Conservation (phyloP, 371 early-diverging fungal species). For the Rhizopus microsporus region DNA sequence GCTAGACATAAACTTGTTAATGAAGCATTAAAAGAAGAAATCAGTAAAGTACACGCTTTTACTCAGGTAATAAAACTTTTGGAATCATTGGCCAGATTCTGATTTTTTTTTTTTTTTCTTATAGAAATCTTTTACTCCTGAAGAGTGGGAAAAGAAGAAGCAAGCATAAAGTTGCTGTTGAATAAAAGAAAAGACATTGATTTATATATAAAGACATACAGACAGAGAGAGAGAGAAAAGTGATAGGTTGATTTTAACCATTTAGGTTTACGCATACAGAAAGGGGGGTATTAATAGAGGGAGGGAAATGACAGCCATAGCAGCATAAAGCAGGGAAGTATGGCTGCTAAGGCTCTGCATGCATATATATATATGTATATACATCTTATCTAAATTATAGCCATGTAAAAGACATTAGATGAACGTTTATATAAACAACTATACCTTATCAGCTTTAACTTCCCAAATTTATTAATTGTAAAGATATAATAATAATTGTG, state of each 20-base stretch:
- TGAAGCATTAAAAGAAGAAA: conserved; percentile 74
- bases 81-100: not conserved
- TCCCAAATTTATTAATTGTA: too few species aligned
- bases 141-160: conserved; percentile 62
- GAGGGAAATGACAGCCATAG: too few species aligned
- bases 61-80: conserved; percentile 66
- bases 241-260: too few species aligned
- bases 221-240: not conserved
- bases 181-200: not conserved
- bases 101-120: not conserved
- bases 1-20: conserved; percentile 81
- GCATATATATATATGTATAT: too few species aligned
- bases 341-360: too few species aligned
- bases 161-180: conserved; percentile 9
- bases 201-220: not conserved
- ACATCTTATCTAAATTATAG: too few species aligned
- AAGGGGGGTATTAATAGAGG: too few species aligned
- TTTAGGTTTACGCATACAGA: too few species aligned
- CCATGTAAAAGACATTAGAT: too few species aligned
- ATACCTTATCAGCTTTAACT: too few species aligned
- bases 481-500: not conserved
- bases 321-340: too few species aligned
- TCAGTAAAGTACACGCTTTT: conserved; percentile 79
- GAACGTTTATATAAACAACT: too few species aligned
- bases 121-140: conserved; percentile 75